Percentiles rank a stretch among this genome's conserved stretches.
Conservation (phyloP, 345 rosid species). For the Eutrema heterophyllum region DNA sequence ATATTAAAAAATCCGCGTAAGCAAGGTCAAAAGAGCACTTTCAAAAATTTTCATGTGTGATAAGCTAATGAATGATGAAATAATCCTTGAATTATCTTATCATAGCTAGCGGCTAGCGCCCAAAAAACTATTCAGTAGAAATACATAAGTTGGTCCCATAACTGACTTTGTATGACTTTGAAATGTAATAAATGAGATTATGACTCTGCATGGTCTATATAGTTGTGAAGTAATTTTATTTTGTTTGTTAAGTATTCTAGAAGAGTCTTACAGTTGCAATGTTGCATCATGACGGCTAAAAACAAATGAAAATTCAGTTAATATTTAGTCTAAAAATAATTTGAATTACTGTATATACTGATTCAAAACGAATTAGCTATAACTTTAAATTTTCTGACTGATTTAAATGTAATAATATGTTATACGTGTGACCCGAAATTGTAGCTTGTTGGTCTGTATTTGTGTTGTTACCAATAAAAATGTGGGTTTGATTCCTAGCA, state of each 20-base stretch:
- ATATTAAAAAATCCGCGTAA: too few species aligned
- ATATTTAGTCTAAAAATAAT: not conserved
- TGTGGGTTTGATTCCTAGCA: too few species aligned
- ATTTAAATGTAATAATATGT: too few species aligned
- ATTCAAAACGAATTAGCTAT: not conserved
- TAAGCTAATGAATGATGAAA: slow-evolving; percentile 13
- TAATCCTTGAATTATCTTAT: not conserved
- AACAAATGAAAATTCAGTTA: not conserved
- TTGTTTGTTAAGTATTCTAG: not conserved
- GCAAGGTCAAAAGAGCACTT: not conserved
- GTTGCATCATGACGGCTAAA: slow-evolving; percentile 1
- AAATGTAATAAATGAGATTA: not conserved
- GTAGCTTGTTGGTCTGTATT: too few species aligned
- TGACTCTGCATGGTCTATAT: not conserved
- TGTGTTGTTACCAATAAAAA: too few species aligned
- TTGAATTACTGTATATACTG: not conserved
- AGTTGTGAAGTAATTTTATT: not conserved
- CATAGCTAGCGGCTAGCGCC: not conserved
- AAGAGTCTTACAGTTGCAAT: not conserved
- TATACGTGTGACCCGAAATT: too few species aligned
- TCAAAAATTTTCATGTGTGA: not conserved
- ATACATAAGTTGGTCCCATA: not conserved
- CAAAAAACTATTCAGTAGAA: not conserved
- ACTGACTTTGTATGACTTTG: not conserved
- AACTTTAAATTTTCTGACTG: not conserved